Conservation (phyloP, 139 green algal genomes). For the Picochlorum costavermella region DNA sequence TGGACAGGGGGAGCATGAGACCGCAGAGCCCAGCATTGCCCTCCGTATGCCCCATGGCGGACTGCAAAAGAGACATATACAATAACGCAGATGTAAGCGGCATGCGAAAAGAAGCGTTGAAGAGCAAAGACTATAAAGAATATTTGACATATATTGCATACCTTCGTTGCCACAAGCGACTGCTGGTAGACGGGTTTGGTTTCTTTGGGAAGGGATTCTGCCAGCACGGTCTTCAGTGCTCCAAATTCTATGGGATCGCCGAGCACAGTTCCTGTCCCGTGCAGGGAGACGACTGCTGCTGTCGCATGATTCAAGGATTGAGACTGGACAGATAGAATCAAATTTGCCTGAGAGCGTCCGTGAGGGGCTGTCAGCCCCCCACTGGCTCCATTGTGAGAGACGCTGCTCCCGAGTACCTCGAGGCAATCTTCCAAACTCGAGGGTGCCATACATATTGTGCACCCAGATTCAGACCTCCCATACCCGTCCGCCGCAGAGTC, state of each 20-base stretch:
- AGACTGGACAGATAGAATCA: slow-evolving; percentile 21
- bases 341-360: slow-evolving; percentile 33
- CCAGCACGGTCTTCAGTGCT: slow-evolving; percentile 16
- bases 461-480: slow-evolving; percentile 54
- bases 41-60: slow-evolving; percentile 29
- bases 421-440: too few relatives aligned
- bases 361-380: slow-evolving; percentile 40
- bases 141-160: neutral
- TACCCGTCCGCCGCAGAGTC: slow-evolving; percentile 69
- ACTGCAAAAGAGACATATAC: too few relatives aligned
- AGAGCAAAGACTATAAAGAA: too few relatives aligned
- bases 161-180: neutral
- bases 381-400: slow-evolving; percentile 37
- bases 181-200: slow-evolving; percentile 11
- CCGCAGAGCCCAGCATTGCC: slow-evolving; percentile 44
- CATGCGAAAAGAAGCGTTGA: too few relatives aligned
- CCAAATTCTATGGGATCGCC: slow-evolving; percentile 45
- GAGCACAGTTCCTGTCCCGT: slow-evolving; percentile 41
- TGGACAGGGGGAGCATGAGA: slow-evolving; percentile 36
- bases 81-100: too few relatives aligned
- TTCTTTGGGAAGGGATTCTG: neutral
- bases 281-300: slow-evolving; percentile 9
- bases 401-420: slow-evolving; percentile 12
- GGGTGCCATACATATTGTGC: slow-evolving; percentile 51
- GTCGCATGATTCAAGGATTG: slow-evolving; percentile 1